Base-by-base conservation (phyloP, 2,329 filamentous ascomycete genomes). In the Thelonectria blattea region DNA sequence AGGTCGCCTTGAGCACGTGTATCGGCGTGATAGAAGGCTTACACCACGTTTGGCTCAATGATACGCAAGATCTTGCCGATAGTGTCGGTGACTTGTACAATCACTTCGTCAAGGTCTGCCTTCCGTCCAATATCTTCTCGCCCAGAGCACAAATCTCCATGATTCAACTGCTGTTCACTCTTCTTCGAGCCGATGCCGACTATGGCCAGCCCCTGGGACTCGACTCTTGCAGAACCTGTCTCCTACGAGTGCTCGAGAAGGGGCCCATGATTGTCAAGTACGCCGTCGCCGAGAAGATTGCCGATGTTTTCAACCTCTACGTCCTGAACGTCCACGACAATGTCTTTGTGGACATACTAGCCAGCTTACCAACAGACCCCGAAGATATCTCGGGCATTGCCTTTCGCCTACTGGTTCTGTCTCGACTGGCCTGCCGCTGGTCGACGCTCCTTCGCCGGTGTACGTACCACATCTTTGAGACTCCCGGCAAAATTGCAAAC, bases 391-490 rank as follows among this genome's bases (percentile, higher is more conserved):
- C 97, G 75, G 94, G 93, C 0, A 94, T 98, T 66, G 91, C 92
- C 0, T 85, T 96, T 64, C 88, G 95, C 6, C 79, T 98, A 3
- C 85, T 91, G 63, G 86, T 92, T 9, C 79, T 98, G 11, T 86
- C 90, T 1, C 87, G 88, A 56, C 79, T 99, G 59, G 95, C 91
- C 22, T 91, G 92, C 30, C 79, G 82, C 52, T 98, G 94, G 91
- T 88, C 92, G 60, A 96, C 93, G 0, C 81, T 98, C 18, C 82
- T 97, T 45, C 89, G 93, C 52, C 88, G 91, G 65, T 93, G 92
- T 65, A 91, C 96, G 17, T 99, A 97, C 73, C 91, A 95, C 74
- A 93, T 98, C 20, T 97, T 98, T 68, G 95, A 98, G 74, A 92
- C 90, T 0, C 91, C 93, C 2, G 92, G 91, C 1, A 87, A 88